Percentiles rank a stretch among this genome's conserved stretches.
phyloP scores from a whole-genome alignment of 495 filamentous ascomycete species.

The Clohesyomyces aquaticus region DNA sequence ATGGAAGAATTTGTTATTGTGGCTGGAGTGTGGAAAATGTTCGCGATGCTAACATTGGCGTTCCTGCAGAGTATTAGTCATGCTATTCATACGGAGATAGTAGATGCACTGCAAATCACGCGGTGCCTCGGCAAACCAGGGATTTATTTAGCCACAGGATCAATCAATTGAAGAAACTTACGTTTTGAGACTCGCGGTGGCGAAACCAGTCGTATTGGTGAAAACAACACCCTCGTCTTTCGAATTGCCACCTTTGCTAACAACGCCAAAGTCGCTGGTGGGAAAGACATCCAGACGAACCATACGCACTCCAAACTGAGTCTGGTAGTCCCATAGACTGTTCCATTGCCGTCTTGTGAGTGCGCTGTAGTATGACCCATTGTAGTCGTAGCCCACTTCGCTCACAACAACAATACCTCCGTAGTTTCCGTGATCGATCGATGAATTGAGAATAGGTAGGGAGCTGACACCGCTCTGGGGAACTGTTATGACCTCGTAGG shows the following conservation, averaged over 20 bases:
- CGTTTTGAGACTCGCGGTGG: constrained; percentile 36
- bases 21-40: constrained; percentile 63
- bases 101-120: constrained; percentile 17
- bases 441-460: constrained; percentile 57
- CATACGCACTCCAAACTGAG: constrained; percentile 62
- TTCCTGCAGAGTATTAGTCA: constrained; percentile 37
- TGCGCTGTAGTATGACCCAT: constrained; percentile 54
- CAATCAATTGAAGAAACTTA: constrained; percentile 24
- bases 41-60: constrained; percentile 54
- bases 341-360: constrained; percentile 62
- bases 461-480: constrained; percentile 53
- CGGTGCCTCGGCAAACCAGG: neutral
- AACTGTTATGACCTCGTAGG: constrained; percentile 59
- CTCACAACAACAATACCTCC: constrained; percentile 61
- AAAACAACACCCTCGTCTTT: constrained; percentile 36
- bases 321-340: constrained; percentile 61
- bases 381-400: constrained; percentile 62
- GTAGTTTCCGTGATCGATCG: constrained; percentile 56
- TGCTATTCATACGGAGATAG: constrained; percentile 6
- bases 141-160: constrained; percentile 8
- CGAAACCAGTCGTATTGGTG: constrained; percentile 38
- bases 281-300: constrained; percentile 64
- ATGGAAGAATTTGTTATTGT: constrained; percentile 57
- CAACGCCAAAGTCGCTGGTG: constrained; percentile 54
- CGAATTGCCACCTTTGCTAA: constrained; percentile 28